These are phyloP conservation scores for Lactarius pseudohatsudake DNA, from an alignment of 768 basidiomycete genomes.

Conservation along the genomic window DNA sequence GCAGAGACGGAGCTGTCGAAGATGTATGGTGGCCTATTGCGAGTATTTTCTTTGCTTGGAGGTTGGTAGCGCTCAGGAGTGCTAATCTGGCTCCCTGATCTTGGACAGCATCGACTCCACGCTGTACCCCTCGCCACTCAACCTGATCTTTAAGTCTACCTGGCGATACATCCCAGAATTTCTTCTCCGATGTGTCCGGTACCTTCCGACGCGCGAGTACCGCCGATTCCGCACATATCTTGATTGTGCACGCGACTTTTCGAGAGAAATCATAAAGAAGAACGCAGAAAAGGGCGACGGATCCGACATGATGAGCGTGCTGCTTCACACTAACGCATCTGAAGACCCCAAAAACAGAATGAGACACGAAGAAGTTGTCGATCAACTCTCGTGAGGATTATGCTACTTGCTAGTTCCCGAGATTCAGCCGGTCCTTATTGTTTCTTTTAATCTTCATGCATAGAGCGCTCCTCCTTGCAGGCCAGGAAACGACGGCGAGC, in stretches of 20 bases:
- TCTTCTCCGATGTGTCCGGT: slow-evolving; percentile 17
- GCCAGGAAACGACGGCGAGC: slow-evolving; percentile 31
- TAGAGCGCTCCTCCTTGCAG: slow-evolving; percentile 29
- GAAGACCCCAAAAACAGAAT: slow-evolving; percentile 12
- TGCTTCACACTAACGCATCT: slow-evolving; percentile 17
- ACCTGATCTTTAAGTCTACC: slow-evolving; percentile 25
- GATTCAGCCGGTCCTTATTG: neutral
- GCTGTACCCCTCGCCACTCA: slow-evolving; percentile 16
- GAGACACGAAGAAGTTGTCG: slow-evolving; percentile 10
- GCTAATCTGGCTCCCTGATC: neutral
- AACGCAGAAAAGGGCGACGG: slow-evolving; percentile 7
- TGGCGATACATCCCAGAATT: slow-evolving; percentile 30
- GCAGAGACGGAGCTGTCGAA: slow-evolving; percentile 28
- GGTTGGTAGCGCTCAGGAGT: neutral
- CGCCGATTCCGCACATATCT: slow-evolving; percentile 13
- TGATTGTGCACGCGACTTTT: slow-evolving; percentile 4
- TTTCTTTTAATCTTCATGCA: neutral
- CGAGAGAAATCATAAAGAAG: slow-evolving; percentile 6
- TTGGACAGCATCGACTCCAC: slow-evolving; percentile 15
- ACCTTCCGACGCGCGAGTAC: slow-evolving; percentile 18
- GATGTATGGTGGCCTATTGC: slow-evolving; percentile 34
- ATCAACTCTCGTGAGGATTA: slow-evolving; percentile 17
- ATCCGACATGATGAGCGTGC: slow-evolving; percentile 18
- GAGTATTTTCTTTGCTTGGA: slow-evolving; percentile 11
- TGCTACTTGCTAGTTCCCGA: no score